Percentiles rank a stretch among this genome's conserved stretches.
Conservation (phyloP, 2,329 filamentous ascomycete species). For the Aspergillus ruber region DNA sequence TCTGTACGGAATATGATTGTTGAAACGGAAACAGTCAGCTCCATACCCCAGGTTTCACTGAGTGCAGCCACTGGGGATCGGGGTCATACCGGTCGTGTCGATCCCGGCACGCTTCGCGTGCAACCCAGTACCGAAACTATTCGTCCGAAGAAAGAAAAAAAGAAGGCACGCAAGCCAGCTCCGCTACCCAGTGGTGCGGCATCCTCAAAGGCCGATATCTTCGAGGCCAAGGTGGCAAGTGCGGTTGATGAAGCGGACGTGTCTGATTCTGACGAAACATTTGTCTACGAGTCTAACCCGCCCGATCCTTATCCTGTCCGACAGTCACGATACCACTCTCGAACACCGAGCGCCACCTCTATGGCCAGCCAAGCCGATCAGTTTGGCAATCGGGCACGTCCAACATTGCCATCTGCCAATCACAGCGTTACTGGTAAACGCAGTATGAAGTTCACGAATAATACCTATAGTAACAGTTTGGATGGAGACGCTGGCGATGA, state of each 20-base stretch:
- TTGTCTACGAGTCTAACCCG: conserved; percentile 97
- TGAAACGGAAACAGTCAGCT: conserved; percentile 91
- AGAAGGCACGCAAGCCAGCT: conserved; percentile 71
- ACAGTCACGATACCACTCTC: conserved; percentile 77
- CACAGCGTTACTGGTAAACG: conserved; percentile 67
- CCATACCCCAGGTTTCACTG: conserved; percentile 76
- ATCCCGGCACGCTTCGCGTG: conserved; percentile 67
- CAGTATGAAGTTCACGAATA: conserved; percentile 93
- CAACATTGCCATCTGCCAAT: conserved; percentile 58
- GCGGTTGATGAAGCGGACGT: conserved; percentile 94
- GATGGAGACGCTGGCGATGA: conserved; percentile 63
- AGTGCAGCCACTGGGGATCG: conserved; percentile 55
- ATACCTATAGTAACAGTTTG: conserved; percentile 58
- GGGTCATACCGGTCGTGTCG: conserved; percentile 53
- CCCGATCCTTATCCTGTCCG: conserved; percentile 50
- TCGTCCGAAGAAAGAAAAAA: conserved; percentile 87
- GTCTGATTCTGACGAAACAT: conserved; percentile 95
- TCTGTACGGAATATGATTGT: conserved; percentile 89
- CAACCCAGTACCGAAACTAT: conserved; percentile 96
- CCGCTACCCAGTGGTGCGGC: conserved; percentile 48
- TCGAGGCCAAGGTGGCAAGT: conserved; percentile 92
- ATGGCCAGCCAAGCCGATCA: conserved; percentile 47
- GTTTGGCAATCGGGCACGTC: conserved; percentile 52
- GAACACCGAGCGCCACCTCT: conserved; percentile 90
- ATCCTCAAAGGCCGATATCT: conserved; percentile 94